Conservation (phyloP, 2,329 filamentous ascomycete species). For the Herpotrichia juniperi region DNA sequence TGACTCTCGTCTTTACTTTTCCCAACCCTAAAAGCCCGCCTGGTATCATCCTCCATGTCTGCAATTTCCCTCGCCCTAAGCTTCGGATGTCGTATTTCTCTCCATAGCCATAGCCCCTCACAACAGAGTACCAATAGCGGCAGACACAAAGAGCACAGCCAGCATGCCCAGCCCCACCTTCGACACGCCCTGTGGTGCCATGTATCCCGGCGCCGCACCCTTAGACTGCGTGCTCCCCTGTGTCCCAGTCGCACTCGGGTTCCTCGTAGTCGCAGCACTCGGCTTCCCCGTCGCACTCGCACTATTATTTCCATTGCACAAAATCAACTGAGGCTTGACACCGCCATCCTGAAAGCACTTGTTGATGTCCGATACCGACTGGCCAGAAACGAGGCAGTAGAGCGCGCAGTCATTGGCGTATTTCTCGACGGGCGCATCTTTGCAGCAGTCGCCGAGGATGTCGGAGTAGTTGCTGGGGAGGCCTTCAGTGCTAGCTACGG, state of each 20-base stretch:
- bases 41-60: not conserved
- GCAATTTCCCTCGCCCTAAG: not conserved
- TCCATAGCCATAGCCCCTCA: slow-evolving; percentile 16
- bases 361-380: slow-evolving; percentile 32
- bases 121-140: slow-evolving; percentile 33
- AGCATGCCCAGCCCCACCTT: slow-evolving; percentile 37
- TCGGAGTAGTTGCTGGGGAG: slow-evolving; percentile 31
- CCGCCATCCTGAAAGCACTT: slow-evolving; percentile 36
- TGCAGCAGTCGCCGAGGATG: slow-evolving; percentile 38
- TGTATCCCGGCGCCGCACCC: slow-evolving; percentile 22
- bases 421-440: slow-evolving; percentile 33
- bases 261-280: not conserved
- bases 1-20: not conserved
- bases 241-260: slow-evolving; percentile 7
- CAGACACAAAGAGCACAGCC: slow-evolving; percentile 32
- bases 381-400: slow-evolving; percentile 36
- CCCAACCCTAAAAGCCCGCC: not conserved
- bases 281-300: slow-evolving; percentile 34
- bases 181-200: slow-evolving; percentile 22
- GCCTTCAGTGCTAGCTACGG: slow-evolving; percentile 27
- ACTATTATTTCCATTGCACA: slow-evolving; percentile 32
- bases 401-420: slow-evolving; percentile 36
- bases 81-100: not conserved
- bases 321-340: slow-evolving; percentile 24
- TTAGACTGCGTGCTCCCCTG: slow-evolving; percentile 14